Evolutionary conservation across 768 basidiomycete genomes (phyloP).

Genomic region (Boletus sensibilis): DNA sequence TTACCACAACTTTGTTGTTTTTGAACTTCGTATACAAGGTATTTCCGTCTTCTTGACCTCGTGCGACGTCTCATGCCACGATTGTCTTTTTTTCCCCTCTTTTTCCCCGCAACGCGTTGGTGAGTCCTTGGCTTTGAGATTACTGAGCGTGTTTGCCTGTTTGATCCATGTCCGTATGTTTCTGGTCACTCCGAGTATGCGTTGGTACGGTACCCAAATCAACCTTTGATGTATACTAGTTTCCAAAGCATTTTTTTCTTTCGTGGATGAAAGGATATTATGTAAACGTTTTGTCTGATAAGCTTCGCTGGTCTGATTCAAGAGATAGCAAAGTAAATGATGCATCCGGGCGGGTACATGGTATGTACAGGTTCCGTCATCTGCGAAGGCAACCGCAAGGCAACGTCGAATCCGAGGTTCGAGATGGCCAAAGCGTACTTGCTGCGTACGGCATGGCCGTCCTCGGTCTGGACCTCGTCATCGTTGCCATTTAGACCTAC

Average conservation of each 20-base stretch:
- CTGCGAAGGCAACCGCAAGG: neutral
- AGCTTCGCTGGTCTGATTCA: neutral
- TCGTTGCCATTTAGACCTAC: neutral
- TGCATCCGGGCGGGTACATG: neutral
- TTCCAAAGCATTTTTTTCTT: conserved; percentile 1
- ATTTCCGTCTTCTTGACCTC: neutral
- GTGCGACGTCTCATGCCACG: conserved; percentile 12
- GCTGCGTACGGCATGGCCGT: neutral
- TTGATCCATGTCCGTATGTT: conserved; percentile 11
- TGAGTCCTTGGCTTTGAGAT: conserved; percentile 2
- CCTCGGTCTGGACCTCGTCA: neutral
- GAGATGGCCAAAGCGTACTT: neutral
- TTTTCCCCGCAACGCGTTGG: neutral
- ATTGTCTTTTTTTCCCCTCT: conserved; percentile 1
- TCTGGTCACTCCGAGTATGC: conserved; percentile 15
- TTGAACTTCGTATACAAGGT: conserved; percentile 21
- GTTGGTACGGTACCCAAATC: conserved; percentile 19
- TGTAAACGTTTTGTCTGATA: neutral
- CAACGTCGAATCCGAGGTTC: neutral
- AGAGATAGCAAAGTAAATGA: neutral
- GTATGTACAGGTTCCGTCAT: neutral
- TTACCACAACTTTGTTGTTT: conserved; percentile 23
- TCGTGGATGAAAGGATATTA: conserved; percentile 4
- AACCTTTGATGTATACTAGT: conserved; percentile 29
- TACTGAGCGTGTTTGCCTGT: neutral